Base-by-base conservation (phyloP, 2,329 filamentous ascomycete species). In the Blastomyces gilchristii region DNA sequence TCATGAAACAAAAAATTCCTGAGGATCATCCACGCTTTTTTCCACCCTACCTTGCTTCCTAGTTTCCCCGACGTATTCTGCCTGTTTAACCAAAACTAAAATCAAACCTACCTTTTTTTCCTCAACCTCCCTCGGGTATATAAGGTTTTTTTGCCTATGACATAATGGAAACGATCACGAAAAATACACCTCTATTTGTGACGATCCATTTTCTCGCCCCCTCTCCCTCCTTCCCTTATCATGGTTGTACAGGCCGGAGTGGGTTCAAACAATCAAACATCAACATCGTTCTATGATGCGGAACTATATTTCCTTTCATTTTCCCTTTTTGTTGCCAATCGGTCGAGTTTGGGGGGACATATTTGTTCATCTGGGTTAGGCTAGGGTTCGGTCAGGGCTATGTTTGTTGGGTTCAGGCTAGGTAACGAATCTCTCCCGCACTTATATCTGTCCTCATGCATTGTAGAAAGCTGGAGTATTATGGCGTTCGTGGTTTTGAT, bases 271-370 rank as follows among this genome's bases (percentile, higher is more conserved):
- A 50, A 18, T n/a, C 41, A 49, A 49, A 59, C 9, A 50, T 6
- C 41, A 59, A 59, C 54, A 59, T 50, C 43, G 14, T 58, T 37
- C 56, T 49, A 58, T 31, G 22, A 58, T 49, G 58, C 54, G 34
- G 37, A 22, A 5, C 43, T 49, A 22, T 49, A 49, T 49, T n/a
- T 59, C 25, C 25, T 59, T 59, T 59, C 18, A n/a, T 45, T 59
- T 22, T 31, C 22, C 14, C 22, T 59, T 28, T 49, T 25, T 58
- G 4, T 3, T 59, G 34, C 43, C 25, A 37, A 49, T 49, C 16
- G 8, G 58, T 49, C 25, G 43, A 49, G 22, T 49, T 34, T 47
- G 43, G 41, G 41, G 8, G 41, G 58, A 43, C 43, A 28, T 49
- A 47, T 47, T 47, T 18, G 37, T 14, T 59, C 41, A 22, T 58